Conservation (phyloP, 441 rosid genomes). For the Theobroma grandiflorum region DNA sequence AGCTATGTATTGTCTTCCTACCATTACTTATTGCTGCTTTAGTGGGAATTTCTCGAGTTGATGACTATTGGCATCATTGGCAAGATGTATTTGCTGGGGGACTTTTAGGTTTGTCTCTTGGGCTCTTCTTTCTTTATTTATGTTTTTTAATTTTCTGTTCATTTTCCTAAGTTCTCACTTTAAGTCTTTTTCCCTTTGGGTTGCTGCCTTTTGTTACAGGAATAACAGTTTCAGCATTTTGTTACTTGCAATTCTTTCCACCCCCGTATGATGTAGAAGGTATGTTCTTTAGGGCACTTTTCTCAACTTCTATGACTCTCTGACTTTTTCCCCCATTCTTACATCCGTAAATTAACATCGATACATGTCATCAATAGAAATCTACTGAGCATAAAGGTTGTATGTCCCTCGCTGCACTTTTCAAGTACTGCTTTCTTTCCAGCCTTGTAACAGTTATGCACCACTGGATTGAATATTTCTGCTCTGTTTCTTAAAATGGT, state of each 20-base stretch:
- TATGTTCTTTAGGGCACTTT: conserved; percentile 31
- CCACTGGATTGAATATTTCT: not conserved
- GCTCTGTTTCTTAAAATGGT: not conserved
- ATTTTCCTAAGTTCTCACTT: not conserved
- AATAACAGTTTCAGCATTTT: conserved; percentile 63
- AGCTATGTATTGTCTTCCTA: conserved; percentile 72
- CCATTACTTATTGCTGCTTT: conserved; percentile 81
- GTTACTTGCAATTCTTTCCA: conserved; percentile 90
- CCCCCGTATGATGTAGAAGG: conserved; percentile 83
- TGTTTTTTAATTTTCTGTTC: not conserved
- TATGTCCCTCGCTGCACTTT: not conserved
- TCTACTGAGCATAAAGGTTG: not conserved
- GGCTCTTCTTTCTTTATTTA: not conserved
- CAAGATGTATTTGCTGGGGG: conserved; percentile 90
- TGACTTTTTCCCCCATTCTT: not conserved
- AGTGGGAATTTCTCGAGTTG: conserved; percentile 83
- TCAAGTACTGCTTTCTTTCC: not conserved
- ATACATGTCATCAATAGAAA: not conserved
- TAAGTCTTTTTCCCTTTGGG: conserved; percentile 18
- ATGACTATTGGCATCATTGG: conserved; percentile 99
- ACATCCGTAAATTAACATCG: not conserved
- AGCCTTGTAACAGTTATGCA: not conserved
- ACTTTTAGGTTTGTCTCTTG: conserved; percentile 61
- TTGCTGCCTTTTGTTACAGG: conserved; percentile 50
- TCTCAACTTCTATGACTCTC: not conserved